phyloP scores from a whole-genome alignment of 768 basidiomycete genomes.

The Naganishia vaughanmartiniae region DNA sequence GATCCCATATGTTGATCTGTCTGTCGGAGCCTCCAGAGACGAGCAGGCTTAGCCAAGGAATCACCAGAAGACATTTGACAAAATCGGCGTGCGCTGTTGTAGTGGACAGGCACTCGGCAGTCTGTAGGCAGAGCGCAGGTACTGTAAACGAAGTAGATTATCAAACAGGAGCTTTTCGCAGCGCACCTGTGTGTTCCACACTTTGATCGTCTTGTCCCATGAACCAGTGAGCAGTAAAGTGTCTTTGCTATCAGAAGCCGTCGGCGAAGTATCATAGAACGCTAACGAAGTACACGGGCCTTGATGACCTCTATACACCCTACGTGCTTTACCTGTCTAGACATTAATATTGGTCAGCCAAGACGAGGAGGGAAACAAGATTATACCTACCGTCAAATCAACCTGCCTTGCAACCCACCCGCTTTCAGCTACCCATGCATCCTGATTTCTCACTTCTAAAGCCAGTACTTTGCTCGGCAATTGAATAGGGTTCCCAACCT shows the following conservation, averaged over 20 bases:
- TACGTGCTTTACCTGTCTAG: constrained; percentile 76
- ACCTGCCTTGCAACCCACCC: constrained; percentile 70
- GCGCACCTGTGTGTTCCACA: constrained; percentile 75
- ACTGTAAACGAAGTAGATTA: constrained; percentile 14
- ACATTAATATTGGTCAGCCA: constrained; percentile 6
- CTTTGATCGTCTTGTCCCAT: constrained; percentile 92
- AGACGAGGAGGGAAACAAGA: background rate
- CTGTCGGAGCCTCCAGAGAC: constrained; percentile 90
- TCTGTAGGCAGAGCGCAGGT: constrained; percentile 55
- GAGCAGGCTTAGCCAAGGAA: constrained; percentile 66
- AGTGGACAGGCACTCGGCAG: constrained; percentile 66
- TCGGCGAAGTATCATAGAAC: constrained; percentile 56
- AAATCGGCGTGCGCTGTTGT: constrained; percentile 84
- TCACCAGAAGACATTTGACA: constrained; percentile 74
- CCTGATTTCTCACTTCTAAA: constrained; percentile 63
- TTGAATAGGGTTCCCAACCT: constrained; percentile 73
- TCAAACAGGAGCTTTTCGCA: constrained; percentile 18
- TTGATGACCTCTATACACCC: constrained; percentile 75
- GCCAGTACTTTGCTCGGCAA: constrained; percentile 72
- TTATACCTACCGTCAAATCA: constrained; percentile 66
- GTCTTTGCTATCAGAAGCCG: constrained; percentile 52
- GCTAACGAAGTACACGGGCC: constrained; percentile 84
- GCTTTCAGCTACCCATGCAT: constrained; percentile 86
- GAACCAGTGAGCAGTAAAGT: constrained; percentile 78
- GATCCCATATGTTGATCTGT: constrained; percentile 78